Evolutionary conservation across 352 stramenopile species (phyloP).

Genomic region (Globisporangium nodosum): DNA sequence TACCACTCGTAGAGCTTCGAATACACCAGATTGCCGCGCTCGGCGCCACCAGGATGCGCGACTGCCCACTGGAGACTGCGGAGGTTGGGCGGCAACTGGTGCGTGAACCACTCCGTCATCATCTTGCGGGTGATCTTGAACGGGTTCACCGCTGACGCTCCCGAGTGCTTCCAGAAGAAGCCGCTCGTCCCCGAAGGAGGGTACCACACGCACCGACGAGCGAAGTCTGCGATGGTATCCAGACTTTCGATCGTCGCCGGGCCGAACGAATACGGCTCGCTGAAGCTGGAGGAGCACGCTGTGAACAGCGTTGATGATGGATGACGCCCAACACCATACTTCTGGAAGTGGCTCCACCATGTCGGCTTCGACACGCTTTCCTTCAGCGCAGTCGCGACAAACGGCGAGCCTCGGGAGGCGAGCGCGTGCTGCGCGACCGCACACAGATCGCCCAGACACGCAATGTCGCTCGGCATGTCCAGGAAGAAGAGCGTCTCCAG

Average conservation of each 20-base stretch:
- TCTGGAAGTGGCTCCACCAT: no score
- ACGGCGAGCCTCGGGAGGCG: slow-evolving; percentile 1
- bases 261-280: no score
- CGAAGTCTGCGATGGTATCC: no score
- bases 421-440: slow-evolving; percentile 37
- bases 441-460: slow-evolving; percentile 15
- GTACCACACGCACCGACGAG: slow-evolving; percentile 32
- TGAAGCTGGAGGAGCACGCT: no score
- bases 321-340: no score
- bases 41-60: slow-evolving; percentile 23
- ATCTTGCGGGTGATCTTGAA: slow-evolving; percentile 21
- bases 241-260: no score
- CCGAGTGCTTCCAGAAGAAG: slow-evolving; percentile 20
- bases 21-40: slow-evolving; percentile 46
- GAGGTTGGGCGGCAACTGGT: slow-evolving; percentile 17
- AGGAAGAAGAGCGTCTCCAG: slow-evolving; percentile 25
- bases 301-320: no score
- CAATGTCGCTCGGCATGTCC: slow-evolving; percentile 26
- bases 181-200: slow-evolving; percentile 16
- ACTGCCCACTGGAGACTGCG: slow-evolving; percentile 36
- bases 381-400: not conserved
- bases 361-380: no score
- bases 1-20: slow-evolving; percentile 17
- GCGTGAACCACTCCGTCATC: slow-evolving; percentile 28
- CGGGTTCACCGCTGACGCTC: slow-evolving; percentile 25